Conservation (phyloP, 768 basidiomycete genomes). For the Phanerochaete carnosa region DNA sequence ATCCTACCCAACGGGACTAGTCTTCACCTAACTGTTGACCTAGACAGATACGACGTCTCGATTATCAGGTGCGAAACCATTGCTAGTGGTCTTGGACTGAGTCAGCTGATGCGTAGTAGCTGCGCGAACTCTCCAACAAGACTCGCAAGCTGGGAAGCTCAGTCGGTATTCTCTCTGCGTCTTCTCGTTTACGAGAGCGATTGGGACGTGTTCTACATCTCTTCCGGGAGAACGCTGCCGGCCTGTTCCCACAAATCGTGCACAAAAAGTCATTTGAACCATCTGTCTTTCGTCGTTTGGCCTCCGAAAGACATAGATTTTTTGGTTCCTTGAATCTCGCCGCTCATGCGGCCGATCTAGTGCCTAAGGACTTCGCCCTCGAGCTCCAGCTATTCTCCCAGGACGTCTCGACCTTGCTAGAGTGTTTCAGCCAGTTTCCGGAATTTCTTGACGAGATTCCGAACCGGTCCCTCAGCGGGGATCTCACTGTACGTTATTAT, state of each 20-base stretch:
- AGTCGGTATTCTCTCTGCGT: conserved; percentile 67
- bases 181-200: conserved; percentile 62
- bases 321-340: background rate
- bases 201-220: conserved; percentile 61
- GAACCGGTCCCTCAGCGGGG: conserved; percentile 67
- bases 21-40: background rate
- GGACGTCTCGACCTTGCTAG: conserved; percentile 64
- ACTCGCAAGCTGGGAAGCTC: conserved; percentile 74
- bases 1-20: background rate
- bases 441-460: conserved; percentile 75
- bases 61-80: background rate
- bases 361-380: conserved; percentile 51
- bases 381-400: conserved; percentile 58
- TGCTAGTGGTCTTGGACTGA: no score
- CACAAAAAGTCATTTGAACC: background rate
- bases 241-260: conserved; percentile 46
- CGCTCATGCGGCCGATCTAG: background rate
- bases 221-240: conserved; percentile 67
- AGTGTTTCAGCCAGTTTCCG: conserved; percentile 73
- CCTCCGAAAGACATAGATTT: background rate
- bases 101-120: conserved; percentile 30
- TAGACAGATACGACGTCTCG: background rate
- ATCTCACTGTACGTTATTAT: conserved; percentile 49
- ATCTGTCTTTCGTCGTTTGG: background rate
- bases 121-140: conserved; percentile 69